These are phyloP conservation scores for Apophysomyces trapeziformis DNA, from an alignment of 371 early-diverging fungal genomes.

Conservation along the genomic window DNA sequence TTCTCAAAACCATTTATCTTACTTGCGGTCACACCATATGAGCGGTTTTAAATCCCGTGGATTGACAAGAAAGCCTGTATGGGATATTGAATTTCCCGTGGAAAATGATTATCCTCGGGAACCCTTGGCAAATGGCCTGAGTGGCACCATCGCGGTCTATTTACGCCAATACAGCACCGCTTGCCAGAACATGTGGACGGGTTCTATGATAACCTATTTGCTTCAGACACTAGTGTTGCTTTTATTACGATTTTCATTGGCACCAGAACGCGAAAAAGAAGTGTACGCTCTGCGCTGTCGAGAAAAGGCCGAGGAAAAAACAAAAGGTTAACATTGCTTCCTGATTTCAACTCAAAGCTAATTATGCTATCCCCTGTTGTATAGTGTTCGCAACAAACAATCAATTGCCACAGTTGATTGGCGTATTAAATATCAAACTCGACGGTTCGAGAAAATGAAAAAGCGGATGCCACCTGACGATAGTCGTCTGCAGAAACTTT, in stretches of 20 bases:
- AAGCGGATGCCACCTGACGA: no score
- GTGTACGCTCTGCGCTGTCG: neutral
- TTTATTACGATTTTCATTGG: no score
- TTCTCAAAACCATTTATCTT: neutral
- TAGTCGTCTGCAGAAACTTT: no score
- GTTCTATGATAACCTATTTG: neutral
- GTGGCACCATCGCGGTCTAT: neutral
- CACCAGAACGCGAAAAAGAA: neutral
- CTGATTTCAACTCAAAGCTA: neutral
- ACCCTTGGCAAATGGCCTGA: neutral
- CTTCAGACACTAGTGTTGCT: neutral
- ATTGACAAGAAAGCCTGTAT: neutral
- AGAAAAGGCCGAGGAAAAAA: neutral
- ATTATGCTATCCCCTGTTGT: no score
- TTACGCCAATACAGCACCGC: neutral
- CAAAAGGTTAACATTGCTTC: neutral
- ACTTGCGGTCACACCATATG: neutral
- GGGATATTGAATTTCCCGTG: neutral
- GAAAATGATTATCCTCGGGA: neutral
- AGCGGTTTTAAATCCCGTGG: neutral
- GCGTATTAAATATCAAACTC: no score
- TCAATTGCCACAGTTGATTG: slow-evolving; percentile 24
- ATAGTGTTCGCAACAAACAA: neutral
- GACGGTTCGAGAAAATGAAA: no score
- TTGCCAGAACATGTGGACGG: neutral